Evolutionary conservation across 2,329 filamentous ascomycete species (phyloP).

Genomic region (Colletotrichum sp.): DNA sequence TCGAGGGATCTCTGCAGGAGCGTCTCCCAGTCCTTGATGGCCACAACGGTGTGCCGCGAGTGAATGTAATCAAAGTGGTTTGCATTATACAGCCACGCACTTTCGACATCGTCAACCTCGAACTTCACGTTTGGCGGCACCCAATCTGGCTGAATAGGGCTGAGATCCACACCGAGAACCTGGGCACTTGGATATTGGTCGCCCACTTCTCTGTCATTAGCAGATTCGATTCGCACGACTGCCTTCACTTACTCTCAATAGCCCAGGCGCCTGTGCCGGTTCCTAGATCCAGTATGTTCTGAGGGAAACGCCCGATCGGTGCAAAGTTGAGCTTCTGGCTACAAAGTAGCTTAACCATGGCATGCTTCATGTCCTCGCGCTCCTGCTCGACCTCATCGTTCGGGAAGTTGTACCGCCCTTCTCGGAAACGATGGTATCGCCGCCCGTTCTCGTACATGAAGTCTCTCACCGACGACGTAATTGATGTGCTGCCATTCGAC

Average conservation of each 20-base stretch:
- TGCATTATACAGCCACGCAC: slow-evolving; percentile 57
- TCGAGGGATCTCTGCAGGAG: slow-evolving; percentile 51
- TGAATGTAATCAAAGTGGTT: slow-evolving; percentile 67
- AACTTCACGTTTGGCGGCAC: slow-evolving; percentile 62
- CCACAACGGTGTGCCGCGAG: slow-evolving; percentile 60
- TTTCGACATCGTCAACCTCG: slow-evolving; percentile 63
- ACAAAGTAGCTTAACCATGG: slow-evolving; percentile 54
- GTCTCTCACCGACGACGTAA: slow-evolving; percentile 48
- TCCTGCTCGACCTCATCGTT: slow-evolving; percentile 67
- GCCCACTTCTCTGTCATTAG: slow-evolving; percentile 22
- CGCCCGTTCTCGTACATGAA: slow-evolving; percentile 62
- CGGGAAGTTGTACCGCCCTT: slow-evolving; percentile 62
- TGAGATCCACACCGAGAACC: slow-evolving; percentile 58
- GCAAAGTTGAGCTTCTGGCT: slow-evolving; percentile 56
- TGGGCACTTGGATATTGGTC: slow-evolving; percentile 43
- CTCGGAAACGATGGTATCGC: slow-evolving; percentile 61
- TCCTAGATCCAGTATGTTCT: slow-evolving; percentile 61
- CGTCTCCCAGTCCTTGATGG: slow-evolving; percentile 59
- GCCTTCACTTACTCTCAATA: slow-evolving; percentile 50
- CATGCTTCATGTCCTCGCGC: slow-evolving; percentile 62
- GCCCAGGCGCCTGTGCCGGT: slow-evolving; percentile 66
- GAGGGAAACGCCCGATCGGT: slow-evolving; percentile 50
- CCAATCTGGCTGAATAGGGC: slow-evolving; percentile 62
- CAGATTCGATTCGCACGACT: slow-evolving; percentile 8
- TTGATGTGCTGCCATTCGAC: slow-evolving; percentile 41